phyloP scores from a whole-genome alignment of 257 asterid genomes.

The Orobanche coerulescens region DNA sequence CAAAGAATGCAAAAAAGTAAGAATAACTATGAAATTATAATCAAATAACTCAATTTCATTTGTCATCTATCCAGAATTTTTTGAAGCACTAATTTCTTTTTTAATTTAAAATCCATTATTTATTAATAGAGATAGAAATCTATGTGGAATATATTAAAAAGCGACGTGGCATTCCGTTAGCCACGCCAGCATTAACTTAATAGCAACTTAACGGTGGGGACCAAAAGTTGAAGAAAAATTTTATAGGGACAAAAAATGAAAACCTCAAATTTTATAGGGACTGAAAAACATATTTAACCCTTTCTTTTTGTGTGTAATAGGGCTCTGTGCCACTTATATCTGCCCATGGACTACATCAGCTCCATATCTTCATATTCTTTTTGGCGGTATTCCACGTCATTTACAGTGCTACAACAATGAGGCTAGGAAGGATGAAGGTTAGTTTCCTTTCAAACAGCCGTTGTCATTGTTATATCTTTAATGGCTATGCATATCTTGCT shows the following conservation, averaged over 20 bases:
- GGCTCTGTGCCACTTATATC: slow-evolving; percentile 65
- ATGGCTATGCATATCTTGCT: too few species aligned
- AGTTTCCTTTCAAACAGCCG: too few species aligned
- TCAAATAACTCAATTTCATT: background rate
- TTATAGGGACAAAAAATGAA: too few species aligned
- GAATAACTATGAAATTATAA: background rate
- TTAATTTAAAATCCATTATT: background rate
- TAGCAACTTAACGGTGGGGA: too few species aligned
- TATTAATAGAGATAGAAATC: background rate
- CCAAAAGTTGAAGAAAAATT: too few species aligned
- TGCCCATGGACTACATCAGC: slow-evolving; percentile 61
- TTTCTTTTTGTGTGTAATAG: slow-evolving; percentile 25
- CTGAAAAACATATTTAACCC: too few species aligned
- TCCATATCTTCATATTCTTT: slow-evolving; percentile 82
- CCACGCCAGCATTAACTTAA: too few species aligned
- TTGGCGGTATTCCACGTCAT: slow-evolving; percentile 70
- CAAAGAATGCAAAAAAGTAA: slow-evolving; percentile 36
- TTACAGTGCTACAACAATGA: slow-evolving; percentile 64
- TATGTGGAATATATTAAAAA: too few species aligned
- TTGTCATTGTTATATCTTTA: too few species aligned
- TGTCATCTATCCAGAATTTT: background rate
- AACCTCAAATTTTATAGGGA: too few species aligned
- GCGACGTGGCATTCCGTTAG: too few species aligned
- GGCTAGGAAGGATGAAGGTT: slow-evolving; percentile 66
- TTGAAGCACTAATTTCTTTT: background rate